Percentiles rank a stretch among this genome's conserved stretches.
These are phyloP conservation scores for Diversispora eburnea DNA, from an alignment of 192 early-diverging fungal genomes.

Conservation along the genomic window DNA sequence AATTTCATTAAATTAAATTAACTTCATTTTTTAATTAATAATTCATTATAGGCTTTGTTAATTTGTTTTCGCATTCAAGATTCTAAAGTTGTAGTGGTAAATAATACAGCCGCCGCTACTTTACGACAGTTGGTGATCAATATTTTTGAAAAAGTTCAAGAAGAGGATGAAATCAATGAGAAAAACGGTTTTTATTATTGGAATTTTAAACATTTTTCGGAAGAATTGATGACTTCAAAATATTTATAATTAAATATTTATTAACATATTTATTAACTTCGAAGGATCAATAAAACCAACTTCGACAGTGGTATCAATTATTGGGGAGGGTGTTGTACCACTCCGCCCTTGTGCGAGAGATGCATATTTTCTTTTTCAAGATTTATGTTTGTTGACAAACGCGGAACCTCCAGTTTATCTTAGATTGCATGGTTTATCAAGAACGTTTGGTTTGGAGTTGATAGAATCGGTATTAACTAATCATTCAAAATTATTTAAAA, in stretches of 20 bases:
- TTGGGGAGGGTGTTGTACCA: slow-evolving; percentile 26
- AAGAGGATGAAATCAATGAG: slow-evolving; percentile 51
- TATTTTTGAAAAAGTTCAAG: slow-evolving; percentile 78
- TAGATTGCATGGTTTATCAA: slow-evolving; percentile 48
- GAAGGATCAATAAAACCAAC: slow-evolving; percentile 18
- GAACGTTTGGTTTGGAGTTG: slow-evolving; percentile 84
- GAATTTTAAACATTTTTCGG: neutral
- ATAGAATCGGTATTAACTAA: slow-evolving; percentile 85
- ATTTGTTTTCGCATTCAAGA: slow-evolving; percentile 84
- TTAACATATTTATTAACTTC: neutral
- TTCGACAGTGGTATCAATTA: slow-evolving; percentile 26
- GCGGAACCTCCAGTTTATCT: slow-evolving; percentile 66
- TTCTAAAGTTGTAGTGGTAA: slow-evolving; percentile 74
- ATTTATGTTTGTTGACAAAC: slow-evolving; percentile 76
- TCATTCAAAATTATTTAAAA: slow-evolving; percentile 71
- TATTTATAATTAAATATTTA: neutral
- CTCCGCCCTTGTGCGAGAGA: slow-evolving; percentile 67
- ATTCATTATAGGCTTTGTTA: slow-evolving; percentile 56
- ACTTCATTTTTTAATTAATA: neutral
- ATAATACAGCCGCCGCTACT: slow-evolving; percentile 84
- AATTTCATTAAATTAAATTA: neutral
- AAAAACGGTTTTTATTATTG: slow-evolving; percentile 30
- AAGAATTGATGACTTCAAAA: neutral
- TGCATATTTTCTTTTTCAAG: slow-evolving; percentile 87
- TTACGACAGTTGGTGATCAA: slow-evolving; percentile 78